Evolutionary conservation across 192 early-diverging fungal species (phyloP), one percentile per base, ranked within the genome.

Genomic region (Chytriomyces sp.): DNA sequence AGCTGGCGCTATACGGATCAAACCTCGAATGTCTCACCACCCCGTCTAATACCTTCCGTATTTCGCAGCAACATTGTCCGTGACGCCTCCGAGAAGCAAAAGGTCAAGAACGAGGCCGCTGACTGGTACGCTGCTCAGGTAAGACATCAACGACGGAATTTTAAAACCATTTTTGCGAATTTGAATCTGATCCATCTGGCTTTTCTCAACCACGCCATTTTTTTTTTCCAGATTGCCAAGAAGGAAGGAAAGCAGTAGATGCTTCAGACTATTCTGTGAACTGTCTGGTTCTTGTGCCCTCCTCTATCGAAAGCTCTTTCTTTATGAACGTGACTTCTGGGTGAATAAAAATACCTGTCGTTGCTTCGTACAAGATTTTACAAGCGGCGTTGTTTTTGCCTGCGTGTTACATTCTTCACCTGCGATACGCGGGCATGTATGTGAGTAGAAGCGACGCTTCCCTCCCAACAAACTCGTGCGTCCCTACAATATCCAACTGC

Each of bases 41-140:
- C 20, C 5, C 13, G 20, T n/a, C 53, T 57, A 57, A 57, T 35
- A 57, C n/a, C 43, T 65, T 26, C 62, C 45, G 35, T 44, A 7
- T 23, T 64, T 18, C 20, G 43, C 72, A 84, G 83, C 69, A 73
- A 82, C 62, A 86, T 81, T 78, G 85, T 82, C 44, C 66, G 72
- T 73, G 62, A 78, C 20, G 78, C 67, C 35, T 75, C 79, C 59
- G 78, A 67, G 47, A 24, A 64, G 53, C 80, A 81, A 50, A 69
- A 61, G 66, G 68, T 82, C 50, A 84, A 84, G 80, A 75, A 77
- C 48, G 82, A 82, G 28, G 85, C 85, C 62, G 67, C 48, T 35
- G 78, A 68, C 49, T 84, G 81, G 80, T 50, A 28, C 72, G 73
- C 74, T 64, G 44, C 59, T 9, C 77, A 85, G 59, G 72, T 74